Percentiles rank a stretch among this genome's conserved stretches.
phyloP scores from a whole-genome alignment of 345 rosid genomes.

The Combretum micranthum region DNA sequence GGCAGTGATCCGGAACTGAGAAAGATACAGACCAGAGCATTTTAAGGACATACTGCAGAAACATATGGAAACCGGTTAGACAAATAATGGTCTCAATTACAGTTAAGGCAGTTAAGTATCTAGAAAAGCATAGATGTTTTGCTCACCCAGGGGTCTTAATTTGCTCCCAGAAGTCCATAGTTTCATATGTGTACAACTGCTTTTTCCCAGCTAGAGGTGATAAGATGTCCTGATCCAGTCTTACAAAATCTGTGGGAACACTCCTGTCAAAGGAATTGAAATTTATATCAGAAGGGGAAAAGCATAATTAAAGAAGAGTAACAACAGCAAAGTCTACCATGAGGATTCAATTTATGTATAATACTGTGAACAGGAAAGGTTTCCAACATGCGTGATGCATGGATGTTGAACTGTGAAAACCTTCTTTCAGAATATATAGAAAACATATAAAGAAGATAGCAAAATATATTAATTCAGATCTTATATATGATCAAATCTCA shows the following conservation, averaged over 20 bases:
- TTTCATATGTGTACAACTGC: conserved; percentile 71
- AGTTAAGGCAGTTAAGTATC: background rate
- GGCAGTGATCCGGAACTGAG: conserved; percentile 65
- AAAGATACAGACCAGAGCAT: conserved; percentile 77
- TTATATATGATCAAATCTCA: no score
- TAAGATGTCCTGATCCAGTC: conserved; percentile 90
- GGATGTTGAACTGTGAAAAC: no score
- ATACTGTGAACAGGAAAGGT: no score
- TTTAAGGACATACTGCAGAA: conserved; percentile 77
- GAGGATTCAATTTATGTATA: no score
- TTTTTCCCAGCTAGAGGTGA: conserved; percentile 97
- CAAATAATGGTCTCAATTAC: conserved; percentile 1
- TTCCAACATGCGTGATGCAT: no score
- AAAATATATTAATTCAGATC: no score
- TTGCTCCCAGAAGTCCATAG: conserved; percentile 95
- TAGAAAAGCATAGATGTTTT: background rate
- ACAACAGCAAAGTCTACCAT: no score
- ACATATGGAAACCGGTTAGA: background rate
- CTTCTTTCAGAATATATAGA: no score
- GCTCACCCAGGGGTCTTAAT: conserved; percentile 91
- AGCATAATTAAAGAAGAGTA: no score
- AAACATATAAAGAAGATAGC: no score
- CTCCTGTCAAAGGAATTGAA: conserved; percentile 33
- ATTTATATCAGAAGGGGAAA: conserved; percentile 1
- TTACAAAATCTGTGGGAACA: conserved; percentile 59